Base-by-base conservation (phyloP, 2,329 filamentous ascomycete species). In the Colletotrichum sp. region DNA sequence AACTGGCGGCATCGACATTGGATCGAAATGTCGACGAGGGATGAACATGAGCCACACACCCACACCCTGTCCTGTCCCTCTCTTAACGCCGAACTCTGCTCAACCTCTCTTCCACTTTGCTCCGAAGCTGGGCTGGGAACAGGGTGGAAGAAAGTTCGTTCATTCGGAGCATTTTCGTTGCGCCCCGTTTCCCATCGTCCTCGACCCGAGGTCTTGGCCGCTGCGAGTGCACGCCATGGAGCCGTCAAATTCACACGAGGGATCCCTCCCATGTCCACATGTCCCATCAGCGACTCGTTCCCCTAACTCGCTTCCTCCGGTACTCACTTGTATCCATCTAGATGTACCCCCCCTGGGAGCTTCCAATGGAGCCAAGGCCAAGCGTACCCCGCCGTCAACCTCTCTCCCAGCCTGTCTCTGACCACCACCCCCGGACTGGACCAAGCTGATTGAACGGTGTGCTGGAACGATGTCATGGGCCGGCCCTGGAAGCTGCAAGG, bases 11-110 rank as follows among this genome's bases (percentile, higher is more conserved):
- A 28, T 64, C 38, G 18, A 48, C 18, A 48, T 43, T 43, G 36
- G 36, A 43, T 48, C 34, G 21, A 64, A 72, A 70, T 60, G 79
- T 79, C 79, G 81, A 80, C 80, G 81, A 82, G 81, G 77, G 64
- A 70, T 61, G 70, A 43, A 65, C 69, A 52, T 7, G 10, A 52
- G 43, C 43, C 43, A 52, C 66, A 70, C 67, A 67, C 75, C 8
- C 71, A 26, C 26, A 28, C 60, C 65, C 43, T 13, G n/a, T 52
- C 26, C 26, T 9, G 69, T 58, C 30, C 55, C 65, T 66, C n/a
- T n/a, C 58, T 66, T 48, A 52, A 62, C 52, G 62, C 26, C 38
- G 56, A 66, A 66, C 36, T 21, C n/a, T 66, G 38, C 13, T 32
- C 10, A 32, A 62, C n/a, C 8, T 52, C 1, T n/a, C 9, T 30